These are phyloP conservation scores for Pseudogymnoascus pannorum DNA, from an alignment of 2,329 filamentous ascomycete species.

Conservation along the genomic window DNA sequence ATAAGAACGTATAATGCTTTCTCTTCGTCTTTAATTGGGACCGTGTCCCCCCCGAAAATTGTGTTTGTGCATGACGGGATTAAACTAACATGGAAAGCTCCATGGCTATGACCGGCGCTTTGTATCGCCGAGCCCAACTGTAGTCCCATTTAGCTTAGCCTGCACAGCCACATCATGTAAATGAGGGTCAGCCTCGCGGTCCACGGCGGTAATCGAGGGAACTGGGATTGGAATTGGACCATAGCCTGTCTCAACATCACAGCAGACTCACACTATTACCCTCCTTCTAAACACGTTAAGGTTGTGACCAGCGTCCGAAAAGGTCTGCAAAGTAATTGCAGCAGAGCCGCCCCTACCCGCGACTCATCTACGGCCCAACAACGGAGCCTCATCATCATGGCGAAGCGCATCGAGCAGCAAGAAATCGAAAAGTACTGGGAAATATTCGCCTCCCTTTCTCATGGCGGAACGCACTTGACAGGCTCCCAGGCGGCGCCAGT, in stretches of 20 bases:
- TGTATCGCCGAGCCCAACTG: neutral
- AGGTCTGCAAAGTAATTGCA: neutral
- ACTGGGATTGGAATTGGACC: neutral
- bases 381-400: conserved; percentile 25
- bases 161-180: conserved; percentile 6
- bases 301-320: neutral
- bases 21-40: neutral
- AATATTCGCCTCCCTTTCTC: conserved; percentile 63
- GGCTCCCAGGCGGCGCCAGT: conserved; percentile 64
- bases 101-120: neutral
- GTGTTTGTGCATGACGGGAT: neutral
- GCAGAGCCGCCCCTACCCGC: neutral
- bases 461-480: conserved; percentile 57
- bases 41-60: neutral
- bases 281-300: neutral
- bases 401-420: conserved; percentile 59
- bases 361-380: neutral
- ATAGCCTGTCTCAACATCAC: conserved; percentile 1
- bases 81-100: neutral
- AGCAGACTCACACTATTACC: neutral
- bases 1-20: neutral
- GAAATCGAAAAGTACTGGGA: conserved; percentile 76
- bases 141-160: neutral
- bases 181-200: conserved; percentile 5
- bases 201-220: neutral